phyloP scores from a whole-genome alignment of 352 stramenopile species.

The Pythium biforme region DNA sequence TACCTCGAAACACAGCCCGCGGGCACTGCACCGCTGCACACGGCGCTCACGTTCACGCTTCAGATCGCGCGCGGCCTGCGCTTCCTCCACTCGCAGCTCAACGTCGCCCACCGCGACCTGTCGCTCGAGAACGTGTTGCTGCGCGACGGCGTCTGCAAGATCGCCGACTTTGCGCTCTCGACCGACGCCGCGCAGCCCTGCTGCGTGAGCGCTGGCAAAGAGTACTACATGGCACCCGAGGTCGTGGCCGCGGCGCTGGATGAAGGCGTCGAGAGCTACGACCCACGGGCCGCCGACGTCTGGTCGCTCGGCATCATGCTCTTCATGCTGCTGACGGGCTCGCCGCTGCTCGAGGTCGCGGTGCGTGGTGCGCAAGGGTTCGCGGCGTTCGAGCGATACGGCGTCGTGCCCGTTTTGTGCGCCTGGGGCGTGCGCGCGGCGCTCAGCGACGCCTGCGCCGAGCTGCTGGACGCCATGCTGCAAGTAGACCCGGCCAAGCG shows the following conservation, averaged over 20 bases:
- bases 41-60: not conserved
- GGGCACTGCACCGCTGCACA: not conserved
- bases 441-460: conserved; percentile 24
- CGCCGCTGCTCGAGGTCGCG: conserved; percentile 23
- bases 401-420: conserved; percentile 13
- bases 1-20: not conserved
- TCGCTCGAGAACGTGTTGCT: conserved; percentile 59
- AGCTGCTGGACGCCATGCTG: conserved; percentile 52
- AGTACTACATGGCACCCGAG: conserved; percentile 33
- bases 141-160: conserved; percentile 32
- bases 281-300: conserved; percentile 18
- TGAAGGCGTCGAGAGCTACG: conserved; percentile 1
- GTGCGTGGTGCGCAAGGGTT: conserved; percentile 5
- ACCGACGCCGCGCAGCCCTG: conserved; percentile 25
- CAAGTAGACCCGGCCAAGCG: conserved; percentile 39
- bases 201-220: conserved; percentile 29
- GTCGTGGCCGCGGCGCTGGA: conserved; percentile 17
- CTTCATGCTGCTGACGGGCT: conserved; percentile 25
- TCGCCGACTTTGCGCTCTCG: conserved; percentile 59
- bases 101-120: conserved; percentile 45
- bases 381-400: conserved; percentile 3
- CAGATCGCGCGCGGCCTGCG: conserved; percentile 10
- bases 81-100: conserved; percentile 38
- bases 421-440: conserved; percentile 19
- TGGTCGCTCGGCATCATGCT: conserved; percentile 26